A percentile compares a stretch with the other conserved stretches of the same genome.
Conservation (phyloP, 2,329 filamentous ascomycete species). For the Cadophora gregata region DNA sequence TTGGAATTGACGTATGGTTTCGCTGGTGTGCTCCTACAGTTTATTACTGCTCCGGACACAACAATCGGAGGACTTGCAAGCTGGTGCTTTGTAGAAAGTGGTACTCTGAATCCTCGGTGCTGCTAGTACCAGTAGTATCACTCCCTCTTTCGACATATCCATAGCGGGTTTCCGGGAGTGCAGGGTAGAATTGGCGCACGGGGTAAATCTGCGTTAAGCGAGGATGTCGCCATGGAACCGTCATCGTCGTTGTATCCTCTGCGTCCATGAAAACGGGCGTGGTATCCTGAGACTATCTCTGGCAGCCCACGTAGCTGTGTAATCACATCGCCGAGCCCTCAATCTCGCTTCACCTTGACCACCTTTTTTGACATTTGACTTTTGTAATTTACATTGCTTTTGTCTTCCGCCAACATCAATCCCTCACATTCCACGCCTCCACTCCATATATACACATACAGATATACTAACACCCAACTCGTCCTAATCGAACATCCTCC, state of each 20-base stretch:
- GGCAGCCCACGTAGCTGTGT: background rate
- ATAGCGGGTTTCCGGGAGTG: too few species aligned
- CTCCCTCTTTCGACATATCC: too few species aligned
- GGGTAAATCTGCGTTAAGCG: too few species aligned
- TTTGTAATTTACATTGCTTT: constrained; percentile 19
- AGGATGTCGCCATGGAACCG: too few species aligned
- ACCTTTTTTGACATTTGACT: constrained; percentile 5
- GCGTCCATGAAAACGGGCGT: too few species aligned
- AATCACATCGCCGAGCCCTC: background rate
- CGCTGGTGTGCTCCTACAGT: background rate
- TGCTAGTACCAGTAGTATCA: too few species aligned
- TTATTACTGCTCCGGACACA: too few species aligned
- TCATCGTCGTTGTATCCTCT: too few species aligned
- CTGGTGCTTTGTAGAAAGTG: too few species aligned
- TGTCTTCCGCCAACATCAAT: background rate
- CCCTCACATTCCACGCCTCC: background rate
- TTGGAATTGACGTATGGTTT: background rate
- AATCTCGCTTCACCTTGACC: background rate
- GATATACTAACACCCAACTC: background rate
- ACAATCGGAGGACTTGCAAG: too few species aligned
- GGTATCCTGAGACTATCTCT: background rate
- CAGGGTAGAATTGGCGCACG: too few species aligned
- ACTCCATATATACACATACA: constrained; percentile 3
- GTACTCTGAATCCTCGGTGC: too few species aligned
- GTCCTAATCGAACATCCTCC: background rate